Evolutionary conservation across 768 basidiomycete genomes (phyloP), one percentile per base, ranked within the genome.

Genomic region (Tremella fuciformis): DNA sequence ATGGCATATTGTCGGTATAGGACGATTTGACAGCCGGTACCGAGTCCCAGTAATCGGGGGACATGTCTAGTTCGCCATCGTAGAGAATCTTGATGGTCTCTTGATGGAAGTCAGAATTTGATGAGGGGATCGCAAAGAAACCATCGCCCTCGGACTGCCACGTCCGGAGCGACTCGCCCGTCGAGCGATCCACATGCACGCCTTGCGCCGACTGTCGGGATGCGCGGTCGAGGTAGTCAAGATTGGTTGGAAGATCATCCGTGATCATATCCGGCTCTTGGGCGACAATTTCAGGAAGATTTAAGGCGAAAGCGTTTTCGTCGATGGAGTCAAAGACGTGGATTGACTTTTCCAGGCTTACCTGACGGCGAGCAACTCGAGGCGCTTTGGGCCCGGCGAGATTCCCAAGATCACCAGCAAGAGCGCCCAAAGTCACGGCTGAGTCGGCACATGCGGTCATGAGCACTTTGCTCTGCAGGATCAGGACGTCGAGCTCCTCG

Each of bases 181-280:
- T 60, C 40, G 49, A 21, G 81, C 80, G 51, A 88, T 80, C 70
- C 85, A 87, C 51, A 84, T 85, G 87, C 13, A 46, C 50, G 21
- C 88, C 79, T 11, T 44, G 52, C 4, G 18, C 26, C 6, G 53
- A 15, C 15, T 58, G 47, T 40, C 87, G 86, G 63, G 89, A 89
- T 2, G 88, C 87, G 53, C 83, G 84, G 63, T 91, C 89, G 47
- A 98, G 80, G 69, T 93, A 98, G 70, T 92, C 89, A 48, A 81
- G 78, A 74, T 98, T 94, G 19, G 82, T 87, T 0, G 94, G 94
- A 8, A 98, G 79, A 73, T 98, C 92, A 67, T 98, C 94, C 29
- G 81, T 80, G 57, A 98, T 86, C 85, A 96, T 85, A 76, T 97
- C 94, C 13, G 89, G 86, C 8, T 85, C 83, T 34, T 34, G 38